A percentile compares a stretch with the other conserved stretches of the same genome.
phyloP scores from a whole-genome alignment of 2,329 filamentous ascomycete genomes.

The Zymoseptoria tritici region DNA sequence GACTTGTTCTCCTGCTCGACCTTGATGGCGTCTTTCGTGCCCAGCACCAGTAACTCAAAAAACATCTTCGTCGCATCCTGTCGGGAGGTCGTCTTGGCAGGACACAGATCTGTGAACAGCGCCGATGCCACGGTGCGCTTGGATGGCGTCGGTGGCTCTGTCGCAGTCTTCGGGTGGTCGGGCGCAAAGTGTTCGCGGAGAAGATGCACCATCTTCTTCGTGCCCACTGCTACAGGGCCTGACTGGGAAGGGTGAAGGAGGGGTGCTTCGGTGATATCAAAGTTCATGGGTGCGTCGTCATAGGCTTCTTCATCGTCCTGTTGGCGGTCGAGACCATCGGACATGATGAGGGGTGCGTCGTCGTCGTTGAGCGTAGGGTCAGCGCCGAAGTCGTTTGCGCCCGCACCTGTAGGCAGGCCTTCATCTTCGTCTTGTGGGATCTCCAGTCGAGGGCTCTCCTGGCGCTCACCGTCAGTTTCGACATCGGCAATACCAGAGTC shows the following conservation, averaged over 20 bases:
- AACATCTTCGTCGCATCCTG: slow-evolving; percentile 99
- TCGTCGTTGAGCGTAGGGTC: slow-evolving; percentile 10
- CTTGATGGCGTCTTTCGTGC: slow-evolving; percentile 96
- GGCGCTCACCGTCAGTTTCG: slow-evolving; percentile 44
- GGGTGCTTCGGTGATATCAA: slow-evolving; percentile 72
- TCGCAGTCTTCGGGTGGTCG: slow-evolving; percentile 51
- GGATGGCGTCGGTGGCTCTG: slow-evolving; percentile 57
- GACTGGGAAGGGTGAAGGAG: slow-evolving; percentile 74
- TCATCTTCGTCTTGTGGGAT: slow-evolving; percentile 28
- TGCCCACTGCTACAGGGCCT: slow-evolving; percentile 80
- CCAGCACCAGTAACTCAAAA: slow-evolving; percentile 90
- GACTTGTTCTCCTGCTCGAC: slow-evolving; percentile 70
- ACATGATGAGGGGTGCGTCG: slow-evolving; percentile 13
- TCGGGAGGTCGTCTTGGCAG: slow-evolving; percentile 70
- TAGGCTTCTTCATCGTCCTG: slow-evolving; percentile 21
- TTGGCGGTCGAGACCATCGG: slow-evolving; percentile 16
- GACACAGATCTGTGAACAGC: slow-evolving; percentile 84
- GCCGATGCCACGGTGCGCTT: slow-evolving; percentile 70
- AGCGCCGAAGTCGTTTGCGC: slow-evolving; percentile 27
- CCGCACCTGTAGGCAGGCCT: slow-evolving; percentile 22
- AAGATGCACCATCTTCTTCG: slow-evolving; percentile 91
- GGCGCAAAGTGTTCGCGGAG: slow-evolving; percentile 70
- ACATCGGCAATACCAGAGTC: slow-evolving; percentile 75
- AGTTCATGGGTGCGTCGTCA: slow-evolving; percentile 30
- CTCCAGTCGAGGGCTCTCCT: slow-evolving; percentile 23